phyloP scores from a whole-genome alignment of 495 filamentous ascomycete genomes.

The Aspergillus conjunctus region DNA sequence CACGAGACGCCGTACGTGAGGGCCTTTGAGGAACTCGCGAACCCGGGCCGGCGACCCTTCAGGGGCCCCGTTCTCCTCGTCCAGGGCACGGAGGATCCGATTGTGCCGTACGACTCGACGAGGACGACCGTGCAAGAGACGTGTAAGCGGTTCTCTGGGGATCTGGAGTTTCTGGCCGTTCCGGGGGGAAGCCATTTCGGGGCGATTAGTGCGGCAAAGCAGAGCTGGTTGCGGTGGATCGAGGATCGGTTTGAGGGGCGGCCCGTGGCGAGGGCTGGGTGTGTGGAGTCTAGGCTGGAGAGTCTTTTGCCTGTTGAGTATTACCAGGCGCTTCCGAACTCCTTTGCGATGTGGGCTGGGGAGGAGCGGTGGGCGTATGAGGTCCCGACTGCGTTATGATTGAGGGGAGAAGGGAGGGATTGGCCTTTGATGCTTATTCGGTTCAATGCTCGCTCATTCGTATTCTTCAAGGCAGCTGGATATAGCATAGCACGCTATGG shows the following conservation, averaged over 20 bases:
- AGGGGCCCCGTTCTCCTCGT: conserved; percentile 46
- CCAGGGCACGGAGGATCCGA: conserved; percentile 41
- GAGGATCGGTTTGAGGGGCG: conserved; percentile 37
- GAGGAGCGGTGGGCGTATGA: conserved; percentile 31
- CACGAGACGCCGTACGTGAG: conserved; percentile 26
- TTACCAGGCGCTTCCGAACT: conserved; percentile 30
- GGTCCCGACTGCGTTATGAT: conserved; percentile 26
- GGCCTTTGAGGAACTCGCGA: conserved; percentile 29
- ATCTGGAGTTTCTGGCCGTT: conserved; percentile 38
- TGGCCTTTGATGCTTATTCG: no score
- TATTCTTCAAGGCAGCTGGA: no score
- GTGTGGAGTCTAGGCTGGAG: conserved; percentile 22
- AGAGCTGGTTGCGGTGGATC: conserved; percentile 47
- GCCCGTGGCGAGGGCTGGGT: conserved; percentile 20
- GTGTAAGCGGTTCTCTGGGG: conserved; percentile 30
- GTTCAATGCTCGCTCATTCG: no score
- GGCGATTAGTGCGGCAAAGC: conserved; percentile 37
- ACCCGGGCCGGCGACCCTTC: conserved; percentile 36
- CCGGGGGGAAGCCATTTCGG: conserved; percentile 39
- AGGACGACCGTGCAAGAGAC: conserved; percentile 36
- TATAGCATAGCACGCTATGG: no score
- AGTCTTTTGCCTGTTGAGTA: conserved; percentile 31
- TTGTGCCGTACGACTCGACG: conserved; percentile 30
- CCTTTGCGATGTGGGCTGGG: conserved; percentile 35
- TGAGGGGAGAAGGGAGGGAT: no score